A percentile compares a stretch with the other conserved stretches of the same genome.
These are phyloP conservation scores for Chaetomium sp. DNA, from an alignment of 2,329 filamentous ascomycete species.

Conservation along the genomic window DNA sequence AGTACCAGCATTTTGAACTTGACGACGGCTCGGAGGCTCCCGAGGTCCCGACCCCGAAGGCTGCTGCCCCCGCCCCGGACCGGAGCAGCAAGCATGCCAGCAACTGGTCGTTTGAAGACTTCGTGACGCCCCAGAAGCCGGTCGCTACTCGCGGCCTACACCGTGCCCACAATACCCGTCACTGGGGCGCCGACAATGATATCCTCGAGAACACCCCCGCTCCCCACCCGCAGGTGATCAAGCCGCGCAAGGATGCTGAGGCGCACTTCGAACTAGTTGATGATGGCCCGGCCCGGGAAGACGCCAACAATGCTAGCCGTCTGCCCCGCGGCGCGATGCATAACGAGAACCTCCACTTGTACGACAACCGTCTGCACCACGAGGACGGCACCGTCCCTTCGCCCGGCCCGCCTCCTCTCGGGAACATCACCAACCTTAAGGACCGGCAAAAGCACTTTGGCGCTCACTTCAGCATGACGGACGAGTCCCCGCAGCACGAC, in stretches of 20 bases:
- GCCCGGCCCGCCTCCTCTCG: slow-evolving; percentile 43
- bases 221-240: slow-evolving; percentile 52
- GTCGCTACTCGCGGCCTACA: slow-evolving; percentile 53
- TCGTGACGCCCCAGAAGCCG: slow-evolving; percentile 71
- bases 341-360: slow-evolving; percentile 65
- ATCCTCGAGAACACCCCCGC: slow-evolving; percentile 52
- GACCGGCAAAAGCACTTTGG: slow-evolving; percentile 71
- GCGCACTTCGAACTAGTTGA: slow-evolving; percentile 81
- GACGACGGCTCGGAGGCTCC: slow-evolving; percentile 55
- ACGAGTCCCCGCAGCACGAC: slow-evolving; percentile 51
- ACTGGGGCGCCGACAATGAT: slow-evolving; percentile 70
- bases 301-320: slow-evolving; percentile 39
- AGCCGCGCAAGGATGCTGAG: slow-evolving; percentile 72
- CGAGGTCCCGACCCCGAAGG: slow-evolving; percentile 38
- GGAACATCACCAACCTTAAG: slow-evolving; percentile 65
- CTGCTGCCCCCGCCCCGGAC: slow-evolving; percentile 39
- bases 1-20: slow-evolving; percentile 83
- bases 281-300: slow-evolving; percentile 51
- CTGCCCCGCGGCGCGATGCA: slow-evolving; percentile 47
- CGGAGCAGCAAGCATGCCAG: slow-evolving; percentile 59
- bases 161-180: slow-evolving; percentile 42
- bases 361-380: slow-evolving; percentile 68
- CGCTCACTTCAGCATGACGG: slow-evolving; percentile 68
- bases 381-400: slow-evolving; percentile 42
- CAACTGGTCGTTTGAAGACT: slow-evolving; percentile 86